phyloP scores from a whole-genome alignment of 345 rosid genomes.

The Euphorbia pulcherrima region DNA sequence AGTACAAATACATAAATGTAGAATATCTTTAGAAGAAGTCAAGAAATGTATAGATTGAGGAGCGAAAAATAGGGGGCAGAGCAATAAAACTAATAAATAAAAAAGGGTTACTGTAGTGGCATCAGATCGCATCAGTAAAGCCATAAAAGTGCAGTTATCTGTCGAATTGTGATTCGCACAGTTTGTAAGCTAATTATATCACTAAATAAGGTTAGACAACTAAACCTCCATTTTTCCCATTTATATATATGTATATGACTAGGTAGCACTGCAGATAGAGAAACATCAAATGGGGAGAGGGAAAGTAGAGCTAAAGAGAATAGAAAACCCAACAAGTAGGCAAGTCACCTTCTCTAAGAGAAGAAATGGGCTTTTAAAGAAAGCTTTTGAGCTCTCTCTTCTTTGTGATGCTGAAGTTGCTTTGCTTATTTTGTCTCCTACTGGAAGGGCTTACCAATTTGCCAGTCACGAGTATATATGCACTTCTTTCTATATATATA shows the following conservation, averaged over 20 bases:
- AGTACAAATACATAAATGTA: too few relatives aligned
- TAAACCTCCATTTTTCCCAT: neutral
- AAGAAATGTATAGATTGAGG: too few relatives aligned
- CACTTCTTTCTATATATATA: too few relatives aligned
- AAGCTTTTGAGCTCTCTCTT: constrained; percentile 61
- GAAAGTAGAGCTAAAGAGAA: constrained; percentile 56
- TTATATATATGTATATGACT: too few relatives aligned
- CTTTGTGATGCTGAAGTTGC: constrained; percentile 67
- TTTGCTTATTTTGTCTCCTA: constrained; percentile 47
- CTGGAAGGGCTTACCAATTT: constrained; percentile 49
- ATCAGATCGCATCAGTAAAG: neutral
- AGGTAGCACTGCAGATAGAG: too few relatives aligned
- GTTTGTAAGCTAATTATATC: neutral
- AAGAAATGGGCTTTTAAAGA: constrained; percentile 54
- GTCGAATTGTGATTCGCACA: neutral
- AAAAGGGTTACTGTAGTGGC: neutral
- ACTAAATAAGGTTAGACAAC: neutral
- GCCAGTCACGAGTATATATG: constrained; percentile 61
- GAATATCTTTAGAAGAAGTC: too few relatives aligned
- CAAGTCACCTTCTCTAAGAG: constrained; percentile 70
- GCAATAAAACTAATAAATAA: too few relatives aligned
- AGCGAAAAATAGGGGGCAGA: too few relatives aligned
- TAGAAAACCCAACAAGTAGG: constrained; percentile 55
- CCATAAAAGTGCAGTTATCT: constrained; percentile 7
- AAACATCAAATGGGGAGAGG: constrained; percentile 51